Base-by-base conservation (phyloP, 208 protist genomes). In the Baffinella frigidus region DNA sequence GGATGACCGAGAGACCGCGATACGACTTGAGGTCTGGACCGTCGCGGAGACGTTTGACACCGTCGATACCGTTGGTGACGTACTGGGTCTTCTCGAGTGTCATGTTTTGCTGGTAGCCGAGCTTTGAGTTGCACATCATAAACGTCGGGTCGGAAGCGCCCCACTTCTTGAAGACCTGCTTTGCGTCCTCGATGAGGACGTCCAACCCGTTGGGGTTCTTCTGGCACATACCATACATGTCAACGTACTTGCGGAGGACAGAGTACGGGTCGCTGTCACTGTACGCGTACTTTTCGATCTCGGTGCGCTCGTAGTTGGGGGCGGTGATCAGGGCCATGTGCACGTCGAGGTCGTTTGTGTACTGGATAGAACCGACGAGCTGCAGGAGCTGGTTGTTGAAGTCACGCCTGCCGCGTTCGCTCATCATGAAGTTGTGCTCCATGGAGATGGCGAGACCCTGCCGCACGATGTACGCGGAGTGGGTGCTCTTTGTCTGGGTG, bases 351-450 rank as follows among this genome's bases (percentile, higher is more conserved):
- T 83, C 74, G 74, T 83, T 83, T 11, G 74, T 45, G 20, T 51
- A 35, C 39, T 83, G 74, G 11, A 83, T 83, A 35, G 17, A 45
- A 24, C 74, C 74, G 9, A 83, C 74, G 9, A 83, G 9, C 74
- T 83, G 74, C 74, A 9, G 14, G 7, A 83, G 33, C 74, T 83
- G 74, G 43, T 61, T 45, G 7, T 83, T 7, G 74, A 83, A 83
- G 33, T 83, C 45, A 10, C 9, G n/a, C 74, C n/a, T 62, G 14
- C 74, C 74, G 11, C 7, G 20, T 33, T 10, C 17, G 9, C 20
- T 39, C 36, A 50, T 50, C 74, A 83, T 38, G 74, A 83, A 83
- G 74, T 83, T 83, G 74, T 83, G 74, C 74, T 83, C 74, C 74
- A 83, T 83, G 74, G n/a, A 10, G 17, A 83, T n/a, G 74, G 74